Evolutionary conservation across 1,139 yeast genomes (phyloP).

Genomic region (Lodderomyces oxycetoniae): DNA sequence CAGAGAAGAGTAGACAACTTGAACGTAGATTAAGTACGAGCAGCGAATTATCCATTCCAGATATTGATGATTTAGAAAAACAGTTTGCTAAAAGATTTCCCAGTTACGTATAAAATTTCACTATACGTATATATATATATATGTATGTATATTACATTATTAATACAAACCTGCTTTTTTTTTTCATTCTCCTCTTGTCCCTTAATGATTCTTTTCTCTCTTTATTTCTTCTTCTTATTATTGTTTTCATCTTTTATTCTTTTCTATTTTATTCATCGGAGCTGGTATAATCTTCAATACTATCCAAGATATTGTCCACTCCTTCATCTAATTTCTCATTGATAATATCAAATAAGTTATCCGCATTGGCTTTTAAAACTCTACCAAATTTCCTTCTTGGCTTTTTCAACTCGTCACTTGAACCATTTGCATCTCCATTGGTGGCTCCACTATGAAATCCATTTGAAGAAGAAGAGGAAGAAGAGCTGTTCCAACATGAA

Average conservation of each 20-base stretch:
- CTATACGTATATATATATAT: not conserved
- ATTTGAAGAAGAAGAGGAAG: constrained; percentile 33
- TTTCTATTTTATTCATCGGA: constrained; percentile 15
- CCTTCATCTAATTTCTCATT: constrained; percentile 85
- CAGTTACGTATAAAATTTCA: constrained; percentile 36
- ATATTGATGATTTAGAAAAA: constrained; percentile 52
- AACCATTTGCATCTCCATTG: constrained; percentile 29
- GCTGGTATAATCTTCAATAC: constrained; percentile 50
- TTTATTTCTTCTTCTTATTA: not conserved
- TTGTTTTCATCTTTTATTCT: too few relatives aligned
- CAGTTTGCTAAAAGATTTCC: constrained; percentile 53
- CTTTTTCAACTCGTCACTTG: constrained; percentile 41
- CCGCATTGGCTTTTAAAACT: constrained; percentile 67
- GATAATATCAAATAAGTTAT: constrained; percentile 71
- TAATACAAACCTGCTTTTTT: not conserved
- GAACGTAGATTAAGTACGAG: constrained; percentile 30
- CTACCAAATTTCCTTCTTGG: constrained; percentile 91
- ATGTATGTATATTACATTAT: constrained; percentile 1
- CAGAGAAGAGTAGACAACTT: constrained; percentile 15
- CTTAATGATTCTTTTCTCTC: not conserved
- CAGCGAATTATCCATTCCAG: constrained; percentile 47
- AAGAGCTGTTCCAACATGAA: constrained; percentile 56
- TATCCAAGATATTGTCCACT: constrained; percentile 73
- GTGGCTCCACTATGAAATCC: constrained; percentile 21
- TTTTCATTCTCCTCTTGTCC: not conserved